Percentiles rank a stretch among this genome's conserved stretches.
Conservation (phyloP, 139 green algal genomes). For the Prasinococcaceae sp. region DNA sequence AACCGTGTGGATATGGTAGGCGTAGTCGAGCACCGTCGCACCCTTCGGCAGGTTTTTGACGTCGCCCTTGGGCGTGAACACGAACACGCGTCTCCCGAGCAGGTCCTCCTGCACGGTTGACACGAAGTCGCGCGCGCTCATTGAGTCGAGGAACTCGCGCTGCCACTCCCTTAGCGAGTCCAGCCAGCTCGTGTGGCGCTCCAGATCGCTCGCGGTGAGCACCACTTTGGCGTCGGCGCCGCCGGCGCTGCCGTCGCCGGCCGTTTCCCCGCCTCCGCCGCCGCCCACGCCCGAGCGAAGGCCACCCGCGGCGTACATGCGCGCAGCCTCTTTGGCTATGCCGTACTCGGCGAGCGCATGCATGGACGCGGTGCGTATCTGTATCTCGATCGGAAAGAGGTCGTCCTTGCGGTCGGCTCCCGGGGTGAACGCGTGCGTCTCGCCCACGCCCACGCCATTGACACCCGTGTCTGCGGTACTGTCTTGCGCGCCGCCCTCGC, state of each 20-base stretch:
- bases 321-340: constrained; percentile 31
- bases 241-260: too few relatives aligned
- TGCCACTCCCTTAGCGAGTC: constrained; percentile 64
- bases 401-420: too few relatives aligned
- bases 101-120: constrained; percentile 65
- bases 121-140: constrained; percentile 68
- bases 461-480: too few relatives aligned
- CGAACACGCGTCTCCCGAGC: constrained; percentile 58
- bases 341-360: constrained; percentile 50
- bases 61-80: constrained; percentile 50
- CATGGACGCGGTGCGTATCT: constrained; percentile 59
- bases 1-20: constrained; percentile 69
- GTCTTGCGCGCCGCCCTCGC: too few relatives aligned
- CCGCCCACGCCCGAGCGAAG: neutral
- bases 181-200: constrained; percentile 37
- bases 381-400: constrained; percentile 27
- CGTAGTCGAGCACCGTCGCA: constrained; percentile 77
- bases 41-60: constrained; percentile 57
- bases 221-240: too few relatives aligned
- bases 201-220: too few relatives aligned
- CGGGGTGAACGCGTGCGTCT: too few relatives aligned
- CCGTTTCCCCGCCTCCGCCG: neutral
- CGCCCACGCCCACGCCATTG: too few relatives aligned
- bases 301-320: neutral
- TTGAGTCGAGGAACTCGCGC: constrained; percentile 58